Evolutionary conservation across 345 rosid genomes (phyloP).

Genomic region (Melaleuca quinquenervia): DNA sequence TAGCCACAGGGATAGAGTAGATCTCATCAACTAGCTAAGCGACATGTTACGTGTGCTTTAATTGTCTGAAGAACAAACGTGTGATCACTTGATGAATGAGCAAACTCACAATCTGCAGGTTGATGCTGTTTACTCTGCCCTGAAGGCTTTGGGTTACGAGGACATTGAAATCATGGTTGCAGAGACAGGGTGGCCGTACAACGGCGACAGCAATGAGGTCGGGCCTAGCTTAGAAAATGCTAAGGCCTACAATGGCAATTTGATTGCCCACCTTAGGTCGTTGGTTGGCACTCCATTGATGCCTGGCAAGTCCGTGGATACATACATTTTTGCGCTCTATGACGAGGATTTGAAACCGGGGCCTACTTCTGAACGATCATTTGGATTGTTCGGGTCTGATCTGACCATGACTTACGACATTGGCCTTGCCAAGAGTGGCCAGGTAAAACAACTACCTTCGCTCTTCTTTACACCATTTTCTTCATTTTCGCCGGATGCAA

Average conservation of each 20-base stretch:
- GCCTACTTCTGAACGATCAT: slow-evolving; percentile 67
- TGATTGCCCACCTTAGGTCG: slow-evolving; percentile 70
- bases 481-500: neutral
- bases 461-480: neutral
- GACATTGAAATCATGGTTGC: slow-evolving; percentile 75
- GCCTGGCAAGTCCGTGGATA: slow-evolving; percentile 90
- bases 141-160: slow-evolving; percentile 64
- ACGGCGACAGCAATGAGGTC: slow-evolving; percentile 64
- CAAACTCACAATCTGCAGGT: slow-evolving; percentile 29
- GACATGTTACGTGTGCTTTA: neutral
- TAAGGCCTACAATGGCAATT: slow-evolving; percentile 76
- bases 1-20: neutral
- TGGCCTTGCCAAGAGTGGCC: slow-evolving; percentile 60
- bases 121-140: slow-evolving; percentile 78
- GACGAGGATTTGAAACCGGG: slow-evolving; percentile 84
- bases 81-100: neutral
- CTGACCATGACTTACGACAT: slow-evolving; percentile 57
- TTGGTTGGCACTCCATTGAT: slow-evolving; percentile 83
- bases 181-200: slow-evolving; percentile 92
- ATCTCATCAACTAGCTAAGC: neutral
- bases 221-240: slow-evolving; percentile 83
- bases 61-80: neutral
- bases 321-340: slow-evolving; percentile 83
- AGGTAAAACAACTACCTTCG: slow-evolving; percentile 25
- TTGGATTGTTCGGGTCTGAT: slow-evolving; percentile 70